A percentile compares a stretch with the other conserved stretches of the same genome.
Evolutionary conservation across 78 protist species (phyloP).

Genomic region (Diacronema lutheri): DNA sequence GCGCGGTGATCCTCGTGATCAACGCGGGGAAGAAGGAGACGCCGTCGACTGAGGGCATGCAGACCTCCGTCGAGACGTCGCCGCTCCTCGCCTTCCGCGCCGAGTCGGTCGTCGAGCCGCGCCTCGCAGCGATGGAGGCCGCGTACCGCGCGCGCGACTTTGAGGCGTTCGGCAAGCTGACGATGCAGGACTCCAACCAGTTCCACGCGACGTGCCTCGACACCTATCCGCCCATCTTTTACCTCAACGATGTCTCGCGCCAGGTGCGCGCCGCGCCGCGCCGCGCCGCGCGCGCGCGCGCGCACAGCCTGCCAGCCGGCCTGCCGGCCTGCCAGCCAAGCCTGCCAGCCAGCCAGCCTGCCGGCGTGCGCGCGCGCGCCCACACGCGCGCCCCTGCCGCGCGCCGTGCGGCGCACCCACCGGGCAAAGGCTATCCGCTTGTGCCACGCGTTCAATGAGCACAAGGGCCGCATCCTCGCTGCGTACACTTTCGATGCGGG

Average conservation of each 20-base stretch:
- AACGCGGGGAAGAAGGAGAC: constrained; percentile 83
- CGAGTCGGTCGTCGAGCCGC: constrained; percentile 59
- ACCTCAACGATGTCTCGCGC: constrained; percentile 82
- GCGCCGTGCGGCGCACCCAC: too few species aligned
- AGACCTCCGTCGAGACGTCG: constrained; percentile 70
- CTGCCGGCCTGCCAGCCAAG: too few species aligned
- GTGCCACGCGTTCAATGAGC: constrained; percentile 61
- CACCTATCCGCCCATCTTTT: constrained; percentile 92
- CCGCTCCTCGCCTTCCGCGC: constrained; percentile 60
- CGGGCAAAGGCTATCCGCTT: constrained; percentile 34
- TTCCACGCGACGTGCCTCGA: constrained; percentile 88
- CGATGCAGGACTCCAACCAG: constrained; percentile 86
- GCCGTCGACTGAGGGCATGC: constrained; percentile 94
- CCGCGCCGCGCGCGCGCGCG: too few species aligned
- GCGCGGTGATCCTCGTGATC: constrained; percentile 80
- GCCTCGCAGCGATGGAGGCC: constrained; percentile 65
- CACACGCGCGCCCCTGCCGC: too few species aligned
- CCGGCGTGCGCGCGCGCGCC: too few species aligned
- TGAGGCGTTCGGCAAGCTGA: constrained; percentile 74
- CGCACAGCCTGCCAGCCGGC: too few species aligned
- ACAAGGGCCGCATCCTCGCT: neutral
- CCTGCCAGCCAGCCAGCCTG: too few species aligned
- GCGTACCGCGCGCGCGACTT: constrained; percentile 79
- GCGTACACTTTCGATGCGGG: constrained; percentile 99
- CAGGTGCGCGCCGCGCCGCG: constrained; percentile 20